Evolutionary conservation across 1,139 yeast genomes (phyloP).

Genomic region (Suhomyces bolitotheri): DNA sequence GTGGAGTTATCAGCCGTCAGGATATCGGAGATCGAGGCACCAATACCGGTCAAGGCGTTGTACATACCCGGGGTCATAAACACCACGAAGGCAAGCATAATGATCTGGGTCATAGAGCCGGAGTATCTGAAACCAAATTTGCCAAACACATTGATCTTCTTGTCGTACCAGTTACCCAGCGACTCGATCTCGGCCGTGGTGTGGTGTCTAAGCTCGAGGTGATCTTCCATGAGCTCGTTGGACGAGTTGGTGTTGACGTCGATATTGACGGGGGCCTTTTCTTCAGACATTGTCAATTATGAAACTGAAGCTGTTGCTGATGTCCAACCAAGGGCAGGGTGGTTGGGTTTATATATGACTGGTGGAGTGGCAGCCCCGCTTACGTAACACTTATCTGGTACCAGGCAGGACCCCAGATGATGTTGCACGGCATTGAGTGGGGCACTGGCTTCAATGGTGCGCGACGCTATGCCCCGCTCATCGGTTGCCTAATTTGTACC

Average conservation of each 20-base stretch:
- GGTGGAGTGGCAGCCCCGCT: constrained; percentile 5
- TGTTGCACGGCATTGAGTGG: constrained; percentile 13
- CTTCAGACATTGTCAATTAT: constrained; percentile 7
- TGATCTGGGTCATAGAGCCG: constrained; percentile 44
- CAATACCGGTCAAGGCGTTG: constrained; percentile 57
- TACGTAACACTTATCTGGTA: constrained; percentile 9
- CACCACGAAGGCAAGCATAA: constrained; percentile 50
- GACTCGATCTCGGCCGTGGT: constrained; percentile 31
- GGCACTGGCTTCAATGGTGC: too few relatives aligned
- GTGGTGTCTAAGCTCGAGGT: constrained; percentile 30
- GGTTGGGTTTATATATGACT: constrained; percentile 2
- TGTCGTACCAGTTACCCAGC: constrained; percentile 46
- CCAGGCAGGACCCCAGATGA: constrained; percentile 3
- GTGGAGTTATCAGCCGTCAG: constrained; percentile 51
- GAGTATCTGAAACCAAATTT: constrained; percentile 38
- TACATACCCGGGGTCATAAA: constrained; percentile 61
- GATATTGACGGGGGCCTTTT: constrained; percentile 12
- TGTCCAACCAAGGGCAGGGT: not conserved
- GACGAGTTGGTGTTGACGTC: constrained; percentile 13
- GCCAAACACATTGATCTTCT: constrained; percentile 18
- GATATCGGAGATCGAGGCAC: constrained; percentile 46
- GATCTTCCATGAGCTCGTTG: constrained; percentile 16
- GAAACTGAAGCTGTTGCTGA: constrained; percentile 1
- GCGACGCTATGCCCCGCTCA: too few relatives aligned
- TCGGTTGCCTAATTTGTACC: too few relatives aligned